Percentiles rank a stretch among this genome's conserved stretches.
Conservation (phyloP, 148 eudicot species). For the Rhododendron kiyosumense region DNA sequence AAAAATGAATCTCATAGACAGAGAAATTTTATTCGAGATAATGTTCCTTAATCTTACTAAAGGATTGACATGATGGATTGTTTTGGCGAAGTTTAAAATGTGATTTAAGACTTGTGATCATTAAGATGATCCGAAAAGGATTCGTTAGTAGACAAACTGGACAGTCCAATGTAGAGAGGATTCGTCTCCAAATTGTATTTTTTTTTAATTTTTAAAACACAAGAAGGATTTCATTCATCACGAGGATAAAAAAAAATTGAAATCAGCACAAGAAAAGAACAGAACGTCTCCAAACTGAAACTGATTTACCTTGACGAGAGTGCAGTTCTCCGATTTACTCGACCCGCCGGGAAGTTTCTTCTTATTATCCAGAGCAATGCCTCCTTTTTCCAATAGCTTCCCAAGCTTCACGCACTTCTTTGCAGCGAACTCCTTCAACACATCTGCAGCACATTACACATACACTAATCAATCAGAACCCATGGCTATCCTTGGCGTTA, state of each 20-base stretch:
- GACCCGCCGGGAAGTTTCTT: conserved; percentile 2
- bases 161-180: neutral
- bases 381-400: conserved; percentile 53
- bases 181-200: neutral
- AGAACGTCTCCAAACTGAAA: too few relatives aligned
- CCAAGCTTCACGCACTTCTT: conserved; percentile 61
- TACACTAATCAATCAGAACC: neutral
- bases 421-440: conserved; percentile 54
- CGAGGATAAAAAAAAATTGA: neutral
- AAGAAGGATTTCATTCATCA: neutral
- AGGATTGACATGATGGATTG: neutral
- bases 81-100: too few relatives aligned
- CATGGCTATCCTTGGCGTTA: neutral
- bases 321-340: neutral
- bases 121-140: neutral
- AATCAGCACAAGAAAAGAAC: too few relatives aligned
- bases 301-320: conserved; percentile 9
- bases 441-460: conserved; percentile 33
- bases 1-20: neutral
- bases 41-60: neutral
- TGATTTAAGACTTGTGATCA: too few relatives aligned
- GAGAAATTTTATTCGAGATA: neutral
- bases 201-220: neutral
- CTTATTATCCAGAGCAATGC: conserved; percentile 15
- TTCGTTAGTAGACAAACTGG: neutral